Percentiles rank a stretch among this genome's conserved stretches.
These are phyloP conservation scores for Mycena belliarum DNA, from an alignment of 768 basidiomycete genomes.

Conservation along the genomic window DNA sequence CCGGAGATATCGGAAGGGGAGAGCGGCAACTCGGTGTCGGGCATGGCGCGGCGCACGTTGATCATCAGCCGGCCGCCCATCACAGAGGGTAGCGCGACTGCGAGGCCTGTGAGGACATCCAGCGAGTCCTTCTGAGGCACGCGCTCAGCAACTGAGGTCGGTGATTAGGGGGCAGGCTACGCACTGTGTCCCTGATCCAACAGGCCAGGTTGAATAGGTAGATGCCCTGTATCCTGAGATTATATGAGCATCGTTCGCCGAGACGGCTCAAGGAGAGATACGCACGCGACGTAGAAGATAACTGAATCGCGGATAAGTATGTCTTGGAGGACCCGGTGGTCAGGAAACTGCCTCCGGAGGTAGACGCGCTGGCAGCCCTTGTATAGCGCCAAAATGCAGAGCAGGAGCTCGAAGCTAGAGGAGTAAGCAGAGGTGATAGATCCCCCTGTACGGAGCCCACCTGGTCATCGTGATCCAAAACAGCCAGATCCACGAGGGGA, in stretches of 20 bases:
- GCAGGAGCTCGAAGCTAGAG: conserved; percentile 11
- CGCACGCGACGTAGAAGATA: conserved; percentile 10
- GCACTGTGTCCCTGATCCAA: not conserved
- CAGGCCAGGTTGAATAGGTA: not conserved
- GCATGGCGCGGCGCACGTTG: conserved; percentile 17
- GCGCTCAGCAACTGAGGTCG: not conserved
- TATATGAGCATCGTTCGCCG: not conserved
- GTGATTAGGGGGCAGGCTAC: not conserved
- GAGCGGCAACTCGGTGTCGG: not conserved
- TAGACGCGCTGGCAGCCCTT: conserved; percentile 11
- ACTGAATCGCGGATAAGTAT: conserved; percentile 16
- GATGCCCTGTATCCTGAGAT: not conserved
- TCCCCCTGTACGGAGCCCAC: not conserved
- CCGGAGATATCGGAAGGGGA: conserved; percentile 4
- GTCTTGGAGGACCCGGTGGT: conserved; percentile 1
- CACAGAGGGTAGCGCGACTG: conserved; percentile 20
- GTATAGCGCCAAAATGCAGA: conserved; percentile 10
- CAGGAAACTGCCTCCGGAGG: not conserved
- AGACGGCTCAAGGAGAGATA: not conserved
- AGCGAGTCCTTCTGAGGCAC: conserved; percentile 9
- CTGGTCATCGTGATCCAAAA: conserved; percentile 6
- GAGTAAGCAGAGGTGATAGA: too few species aligned
- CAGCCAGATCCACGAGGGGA: conserved; percentile 13
- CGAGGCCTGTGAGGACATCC: conserved; percentile 18
- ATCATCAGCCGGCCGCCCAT: conserved; percentile 24